Evolutionary conservation across 805 yeast genomes (phyloP).

Genomic region (Candida succiphila): DNA sequence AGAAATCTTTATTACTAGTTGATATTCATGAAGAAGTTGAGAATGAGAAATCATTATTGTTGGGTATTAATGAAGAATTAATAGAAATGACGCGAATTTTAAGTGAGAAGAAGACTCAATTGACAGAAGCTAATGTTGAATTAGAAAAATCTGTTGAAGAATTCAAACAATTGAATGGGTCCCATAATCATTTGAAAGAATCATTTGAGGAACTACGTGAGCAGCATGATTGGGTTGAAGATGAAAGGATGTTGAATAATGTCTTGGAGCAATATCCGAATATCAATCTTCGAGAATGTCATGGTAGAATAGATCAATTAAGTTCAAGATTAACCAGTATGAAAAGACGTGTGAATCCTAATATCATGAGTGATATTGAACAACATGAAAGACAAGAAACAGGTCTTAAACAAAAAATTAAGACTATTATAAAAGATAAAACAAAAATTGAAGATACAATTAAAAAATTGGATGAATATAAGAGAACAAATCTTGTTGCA

Average conservation of each 20-base stretch:
- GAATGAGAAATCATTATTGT: slow-evolving; percentile 45
- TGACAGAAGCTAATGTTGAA: slow-evolving; percentile 39
- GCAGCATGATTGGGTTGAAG: slow-evolving; percentile 67
- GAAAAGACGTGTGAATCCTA: slow-evolving; percentile 74
- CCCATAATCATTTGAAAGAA: slow-evolving; percentile 17
- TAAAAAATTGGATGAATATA: slow-evolving; percentile 72
- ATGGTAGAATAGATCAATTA: slow-evolving; percentile 45
- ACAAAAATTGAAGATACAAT: slow-evolving; percentile 84
- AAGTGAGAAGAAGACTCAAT: slow-evolving; percentile 30
- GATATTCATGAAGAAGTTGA: slow-evolving; percentile 28
- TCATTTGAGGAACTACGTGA: slow-evolving; percentile 35
- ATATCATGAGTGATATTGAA: slow-evolving; percentile 86
- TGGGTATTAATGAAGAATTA: slow-evolving; percentile 72
- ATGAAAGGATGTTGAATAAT: slow-evolving; percentile 43
- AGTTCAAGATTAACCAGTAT: slow-evolving; percentile 53
- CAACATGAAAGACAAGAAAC: slow-evolving; percentile 82
- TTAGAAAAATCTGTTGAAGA: slow-evolving; percentile 47
- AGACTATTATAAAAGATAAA: slow-evolving; percentile 82
- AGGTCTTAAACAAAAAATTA: slow-evolving; percentile 68
- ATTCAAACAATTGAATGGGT: slow-evolving; percentile 25
- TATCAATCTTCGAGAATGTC: slow-evolving; percentile 53
- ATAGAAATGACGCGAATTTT: slow-evolving; percentile 43
- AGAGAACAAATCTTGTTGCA: slow-evolving; percentile 67
- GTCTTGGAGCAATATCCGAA: slow-evolving; percentile 54
- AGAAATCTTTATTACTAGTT: slow-evolving; percentile 17